Conservation (phyloP, 768 basidiomycete species). For the Mycena vulgaris region DNA sequence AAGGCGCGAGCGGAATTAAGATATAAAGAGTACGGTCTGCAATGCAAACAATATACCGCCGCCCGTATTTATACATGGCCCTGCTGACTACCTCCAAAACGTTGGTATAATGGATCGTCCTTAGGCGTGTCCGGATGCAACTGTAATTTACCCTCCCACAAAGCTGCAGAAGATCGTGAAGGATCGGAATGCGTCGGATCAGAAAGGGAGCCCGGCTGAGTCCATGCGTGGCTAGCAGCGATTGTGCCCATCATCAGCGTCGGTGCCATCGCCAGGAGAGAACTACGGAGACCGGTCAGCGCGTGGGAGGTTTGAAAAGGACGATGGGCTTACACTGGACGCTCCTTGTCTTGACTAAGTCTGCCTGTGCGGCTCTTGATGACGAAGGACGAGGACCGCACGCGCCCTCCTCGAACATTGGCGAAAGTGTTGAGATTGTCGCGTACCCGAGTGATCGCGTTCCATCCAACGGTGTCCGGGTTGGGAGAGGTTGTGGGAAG, state of each 20-base stretch:
- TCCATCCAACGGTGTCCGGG: slow-evolving; percentile 70
- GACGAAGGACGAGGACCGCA: slow-evolving; percentile 89
- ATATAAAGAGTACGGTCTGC: background rate
- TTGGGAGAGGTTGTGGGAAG: slow-evolving; percentile 78
- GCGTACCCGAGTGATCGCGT: slow-evolving; percentile 85
- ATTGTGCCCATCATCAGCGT: slow-evolving; percentile 81
- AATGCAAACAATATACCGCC: slow-evolving; percentile 18
- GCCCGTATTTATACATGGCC: slow-evolving; percentile 33
- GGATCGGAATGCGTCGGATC: slow-evolving; percentile 86
- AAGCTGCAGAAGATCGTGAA: slow-evolving; percentile 83
- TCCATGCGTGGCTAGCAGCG: slow-evolving; percentile 76
- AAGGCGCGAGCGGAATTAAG: slow-evolving; percentile 6
- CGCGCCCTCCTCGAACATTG: slow-evolving; percentile 89
- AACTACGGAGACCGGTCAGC: slow-evolving; percentile 43
- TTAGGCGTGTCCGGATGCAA: slow-evolving; percentile 88
- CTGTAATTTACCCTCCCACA: slow-evolving; percentile 90
- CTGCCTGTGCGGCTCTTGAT: slow-evolving; percentile 82
- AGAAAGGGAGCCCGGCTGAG: slow-evolving; percentile 70
- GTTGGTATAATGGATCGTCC: slow-evolving; percentile 69
- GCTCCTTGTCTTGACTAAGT: slow-evolving; percentile 64
- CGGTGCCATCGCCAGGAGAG: slow-evolving; percentile 83
- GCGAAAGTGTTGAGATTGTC: slow-evolving; percentile 91
- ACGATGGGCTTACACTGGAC: slow-evolving; percentile 56
- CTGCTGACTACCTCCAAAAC: slow-evolving; percentile 44
- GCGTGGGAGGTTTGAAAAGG: background rate